Evolutionary conservation across 2,329 filamentous ascomycete genomes (phyloP), one percentile per base, ranked within the genome.

Genomic region (Colletotrichum salicis): DNA sequence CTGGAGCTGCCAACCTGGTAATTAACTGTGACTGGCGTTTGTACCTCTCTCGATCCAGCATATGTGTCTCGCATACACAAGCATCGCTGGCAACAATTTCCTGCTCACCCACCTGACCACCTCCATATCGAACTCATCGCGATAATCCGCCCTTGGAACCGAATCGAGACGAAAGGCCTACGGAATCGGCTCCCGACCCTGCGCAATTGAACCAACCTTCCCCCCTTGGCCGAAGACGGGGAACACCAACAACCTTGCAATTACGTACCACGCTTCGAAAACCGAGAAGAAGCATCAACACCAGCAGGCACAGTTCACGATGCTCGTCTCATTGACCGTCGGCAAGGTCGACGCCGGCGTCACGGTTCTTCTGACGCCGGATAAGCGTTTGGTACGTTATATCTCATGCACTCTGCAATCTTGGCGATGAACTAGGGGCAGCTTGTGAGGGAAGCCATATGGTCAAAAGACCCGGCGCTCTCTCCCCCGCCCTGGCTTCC

Each of bases 281-380:
- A 64, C 54, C 19, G 37, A 15, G 54, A 64, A 15, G 33, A 59
- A 33, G 41, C 48, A 27, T 69, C 54, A 69, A 60, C 60, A 55
- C 58, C 52, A 62, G 41, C 35, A 55, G 64, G 55, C 59, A 56
- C 45, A 60, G 22, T 55, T 31, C 77, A 88, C 81, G 62, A 98
- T 99, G 96, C 89, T 98, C 80, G 94, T 99, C 84, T 98, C 96
- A 76, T 89, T 99, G 81, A 98, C 96, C 62, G 96, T 99, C 84
- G 96, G 96, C 87, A 99, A 99, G 87, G 96, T 99, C 84, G 96
- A 99, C 84, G 96, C 96, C 79, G 96, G 96, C 84, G 96, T 99
- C 80, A 97, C 96, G 61, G 96, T 99, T 74, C 92, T 99, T 67
- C 86, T 99, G 79, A 99, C 96, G 59, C 93, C 97, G 80, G 96